Evolutionary conservation across 495 filamentous ascomycete species (phyloP), one percentile per base, ranked within the genome.

Genomic region (Annulohypoxylon bovei): DNA sequence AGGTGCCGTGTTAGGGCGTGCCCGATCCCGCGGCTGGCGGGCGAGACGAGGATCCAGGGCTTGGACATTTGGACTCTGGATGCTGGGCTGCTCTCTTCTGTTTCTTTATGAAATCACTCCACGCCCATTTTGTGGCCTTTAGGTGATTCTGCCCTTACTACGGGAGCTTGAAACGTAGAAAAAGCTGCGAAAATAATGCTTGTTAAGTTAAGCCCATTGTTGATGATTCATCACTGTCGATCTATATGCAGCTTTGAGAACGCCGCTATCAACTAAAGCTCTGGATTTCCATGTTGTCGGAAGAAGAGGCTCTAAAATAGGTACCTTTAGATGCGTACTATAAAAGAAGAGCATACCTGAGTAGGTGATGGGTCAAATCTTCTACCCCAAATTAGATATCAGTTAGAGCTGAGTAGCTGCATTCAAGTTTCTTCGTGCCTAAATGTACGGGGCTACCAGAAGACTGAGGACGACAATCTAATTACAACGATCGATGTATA

Each of bases 21-120:
- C 18, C 91, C 92, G 67, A 95, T 88, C 12, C 93, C 93, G 22
- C 91, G 83, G 9, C 90, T 93, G 9, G 92, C 86, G 0, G 93
- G 93, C 18, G 87, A 85, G 23, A 90, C 68, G 37, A 81, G 61
- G 62, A 81, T 76, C 79, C 79, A 81, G 6, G 77, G 79, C 56
- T 77, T 71, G 16, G 78, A 80, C 77, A 79, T 80, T 35, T 22
- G 6, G 20, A 23, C 6, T 50, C 4, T 28, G 6, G 1, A 3
- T 0, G 11, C 11, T 49, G 28, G 4, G 11, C 11, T 28, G 23
- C 11, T 50, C 42, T 7, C 4, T 6, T 7, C 20, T 22, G 1
- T n/a, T 42, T 4, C 14, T 16, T 3, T 42, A 42, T 18, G n/a
- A n/a, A 4, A 32, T 32, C 30, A 32, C 30, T 32, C 30, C 30